Conservation (phyloP, 2,329 filamentous ascomycete species). For the Fusarium temperatum region DNA sequence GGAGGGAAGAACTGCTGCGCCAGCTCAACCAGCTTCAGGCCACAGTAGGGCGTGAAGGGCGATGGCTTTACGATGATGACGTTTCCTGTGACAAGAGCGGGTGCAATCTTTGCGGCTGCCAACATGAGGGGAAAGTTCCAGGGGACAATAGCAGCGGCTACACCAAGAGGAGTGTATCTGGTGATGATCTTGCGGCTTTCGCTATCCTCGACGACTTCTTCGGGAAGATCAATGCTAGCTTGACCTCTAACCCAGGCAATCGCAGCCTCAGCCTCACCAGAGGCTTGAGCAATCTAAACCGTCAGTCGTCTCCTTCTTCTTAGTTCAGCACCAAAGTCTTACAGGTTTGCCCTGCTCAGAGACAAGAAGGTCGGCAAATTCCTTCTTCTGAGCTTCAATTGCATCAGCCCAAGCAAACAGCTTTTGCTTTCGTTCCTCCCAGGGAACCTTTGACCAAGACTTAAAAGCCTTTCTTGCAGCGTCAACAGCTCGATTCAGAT, state of each 20-base stretch:
- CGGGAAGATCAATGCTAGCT: slow-evolving; percentile 41
- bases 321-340: background rate
- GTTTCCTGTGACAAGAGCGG: slow-evolving; percentile 66
- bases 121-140: slow-evolving; percentile 68
- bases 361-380: slow-evolving; percentile 38
- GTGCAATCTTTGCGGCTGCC: slow-evolving; percentile 62
- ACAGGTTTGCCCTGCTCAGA: slow-evolving; percentile 47
- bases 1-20: slow-evolving; percentile 66
- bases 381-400: slow-evolving; percentile 25
- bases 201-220: slow-evolving; percentile 52
- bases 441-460: slow-evolving; percentile 40
- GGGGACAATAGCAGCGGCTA: slow-evolving; percentile 59
- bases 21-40: slow-evolving; percentile 69
- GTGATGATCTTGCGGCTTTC: slow-evolving; percentile 43
- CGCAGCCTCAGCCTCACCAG: slow-evolving; percentile 36
- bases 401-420: slow-evolving; percentile 41
- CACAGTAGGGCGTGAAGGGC: slow-evolving; percentile 65
- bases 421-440: slow-evolving; percentile 34
- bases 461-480: slow-evolving; percentile 40
- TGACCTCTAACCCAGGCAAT: slow-evolving; percentile 44
- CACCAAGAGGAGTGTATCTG: slow-evolving; percentile 53
- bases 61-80: slow-evolving; percentile 66
- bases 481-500: slow-evolving; percentile 39
- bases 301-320: background rate
- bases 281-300: slow-evolving; percentile 32